These are phyloP conservation scores for Exophiala viscosa DNA, from an alignment of 2,329 filamentous ascomycete genomes.

Conservation along the genomic window DNA sequence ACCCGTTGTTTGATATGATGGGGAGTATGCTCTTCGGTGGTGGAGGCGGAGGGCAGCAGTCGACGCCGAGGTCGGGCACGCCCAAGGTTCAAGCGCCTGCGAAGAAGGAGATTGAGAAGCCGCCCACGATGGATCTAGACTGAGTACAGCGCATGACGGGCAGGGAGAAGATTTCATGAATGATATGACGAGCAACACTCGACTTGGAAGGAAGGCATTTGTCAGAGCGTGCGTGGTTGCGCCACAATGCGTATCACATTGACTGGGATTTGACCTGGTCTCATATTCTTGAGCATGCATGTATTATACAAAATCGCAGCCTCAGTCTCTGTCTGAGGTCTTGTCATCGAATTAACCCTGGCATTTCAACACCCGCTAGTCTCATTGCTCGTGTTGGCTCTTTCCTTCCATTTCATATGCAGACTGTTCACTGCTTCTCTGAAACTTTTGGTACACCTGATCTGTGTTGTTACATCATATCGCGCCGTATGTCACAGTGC, in stretches of 20 bases:
- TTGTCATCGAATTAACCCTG: no score
- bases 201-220: background rate
- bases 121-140: constrained; percentile 44
- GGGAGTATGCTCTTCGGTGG: constrained; percentile 84
- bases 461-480: no score
- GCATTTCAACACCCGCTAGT: background rate
- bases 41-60: constrained; percentile 38
- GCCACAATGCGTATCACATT: no score
- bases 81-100: constrained; percentile 24
- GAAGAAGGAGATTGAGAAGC: constrained; percentile 28
- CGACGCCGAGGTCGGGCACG: constrained; percentile 42
- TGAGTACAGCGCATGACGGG: constrained; percentile 26
- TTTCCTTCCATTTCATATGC: no score
- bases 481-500: constrained; percentile 32
- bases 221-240: background rate
- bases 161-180: no score
- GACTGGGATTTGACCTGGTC: no score
- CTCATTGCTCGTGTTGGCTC: constrained; percentile 29
- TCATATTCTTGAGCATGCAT: no score
- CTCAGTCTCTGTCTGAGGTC: background rate
- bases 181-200: no score
- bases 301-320: no score
- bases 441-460: no score
- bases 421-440: no score
- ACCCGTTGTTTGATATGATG: constrained; percentile 98